Conservation (phyloP, 441 rosid species). For the Populus tomentosa region DNA sequence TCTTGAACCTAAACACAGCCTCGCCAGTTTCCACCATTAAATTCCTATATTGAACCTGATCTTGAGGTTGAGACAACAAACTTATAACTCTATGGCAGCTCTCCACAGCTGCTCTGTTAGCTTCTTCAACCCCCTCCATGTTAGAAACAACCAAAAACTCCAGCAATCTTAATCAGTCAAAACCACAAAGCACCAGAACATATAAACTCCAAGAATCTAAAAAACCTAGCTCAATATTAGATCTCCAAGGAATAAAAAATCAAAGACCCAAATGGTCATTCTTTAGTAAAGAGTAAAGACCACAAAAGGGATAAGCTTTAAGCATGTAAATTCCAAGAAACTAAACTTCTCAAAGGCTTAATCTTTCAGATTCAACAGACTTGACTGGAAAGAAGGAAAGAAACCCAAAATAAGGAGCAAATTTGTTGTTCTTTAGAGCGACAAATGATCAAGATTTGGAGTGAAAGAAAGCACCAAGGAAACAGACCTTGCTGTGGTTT, state of each 20-base stretch:
- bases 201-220: constrained; percentile 13
- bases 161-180: constrained; percentile 26
- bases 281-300: constrained; percentile 19
- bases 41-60: constrained; percentile 47
- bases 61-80: constrained; percentile 53
- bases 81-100: constrained; percentile 58
- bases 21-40: constrained; percentile 69
- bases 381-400: neutral
- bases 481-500: constrained; percentile 40
- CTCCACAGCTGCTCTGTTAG: constrained; percentile 73
- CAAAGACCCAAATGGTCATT: constrained; percentile 27
- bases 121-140: constrained; percentile 91
- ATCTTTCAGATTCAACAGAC: constrained; percentile 12
- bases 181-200: constrained; percentile 17
- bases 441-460: constrained; percentile 14
- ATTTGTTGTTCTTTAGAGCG: constrained; percentile 7
- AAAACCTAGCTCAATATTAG: constrained; percentile 8
- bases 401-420: constrained; percentile 11
- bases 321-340: constrained; percentile 3
- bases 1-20: constrained; percentile 78
- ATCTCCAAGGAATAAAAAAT: constrained; percentile 17
- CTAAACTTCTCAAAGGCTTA: neutral
- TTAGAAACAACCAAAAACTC: constrained; percentile 4
- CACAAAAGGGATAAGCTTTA: constrained; percentile 7
- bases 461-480: constrained; percentile 9